Evolutionary conservation across 2,329 filamentous ascomycete species (phyloP).

Genomic region (Beauveria bassiana): DNA sequence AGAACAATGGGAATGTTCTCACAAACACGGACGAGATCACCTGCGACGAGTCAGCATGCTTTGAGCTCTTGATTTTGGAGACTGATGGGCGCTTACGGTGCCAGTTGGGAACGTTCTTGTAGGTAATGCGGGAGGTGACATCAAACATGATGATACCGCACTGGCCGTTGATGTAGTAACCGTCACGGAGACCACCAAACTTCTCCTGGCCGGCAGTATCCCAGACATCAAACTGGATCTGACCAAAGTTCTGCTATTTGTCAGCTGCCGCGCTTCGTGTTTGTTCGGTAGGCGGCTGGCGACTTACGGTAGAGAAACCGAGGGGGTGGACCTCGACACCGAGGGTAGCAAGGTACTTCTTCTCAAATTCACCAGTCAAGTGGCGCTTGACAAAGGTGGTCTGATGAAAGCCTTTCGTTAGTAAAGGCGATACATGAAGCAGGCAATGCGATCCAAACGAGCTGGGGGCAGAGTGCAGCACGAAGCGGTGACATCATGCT

Average conservation of each 20-base stretch:
- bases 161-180: slow-evolving; percentile 99
- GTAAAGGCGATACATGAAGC: slow-evolving; percentile 3
- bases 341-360: slow-evolving; percentile 99
- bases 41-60: slow-evolving; percentile 34
- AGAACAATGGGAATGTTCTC: slow-evolving; percentile 99
- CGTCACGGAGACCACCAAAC: slow-evolving; percentile 97
- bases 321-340: slow-evolving; percentile 99
- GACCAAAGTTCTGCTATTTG: slow-evolving; percentile 69
- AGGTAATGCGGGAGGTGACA: slow-evolving; percentile 97
- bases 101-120: slow-evolving; percentile 99
- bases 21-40: slow-evolving; percentile 97
- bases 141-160: slow-evolving; percentile 99
- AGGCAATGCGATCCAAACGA: background rate
- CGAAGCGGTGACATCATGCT: slow-evolving; percentile 15
- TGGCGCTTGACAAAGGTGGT: slow-evolving; percentile 99
- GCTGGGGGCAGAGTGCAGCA: slow-evolving; percentile 11
- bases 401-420: slow-evolving; percentile 38
- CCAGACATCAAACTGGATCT: slow-evolving; percentile 99
- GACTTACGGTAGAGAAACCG: slow-evolving; percentile 89
- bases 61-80: background rate
- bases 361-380: slow-evolving; percentile 99
- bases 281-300: slow-evolving; percentile 14
- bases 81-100: slow-evolving; percentile 66
- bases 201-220: slow-evolving; percentile 99
- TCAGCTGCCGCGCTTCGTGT: slow-evolving; percentile 20